These are phyloP conservation scores for Pharnaceum exiguum DNA, from an alignment of 148 eudicot species.

Conservation along the genomic window DNA sequence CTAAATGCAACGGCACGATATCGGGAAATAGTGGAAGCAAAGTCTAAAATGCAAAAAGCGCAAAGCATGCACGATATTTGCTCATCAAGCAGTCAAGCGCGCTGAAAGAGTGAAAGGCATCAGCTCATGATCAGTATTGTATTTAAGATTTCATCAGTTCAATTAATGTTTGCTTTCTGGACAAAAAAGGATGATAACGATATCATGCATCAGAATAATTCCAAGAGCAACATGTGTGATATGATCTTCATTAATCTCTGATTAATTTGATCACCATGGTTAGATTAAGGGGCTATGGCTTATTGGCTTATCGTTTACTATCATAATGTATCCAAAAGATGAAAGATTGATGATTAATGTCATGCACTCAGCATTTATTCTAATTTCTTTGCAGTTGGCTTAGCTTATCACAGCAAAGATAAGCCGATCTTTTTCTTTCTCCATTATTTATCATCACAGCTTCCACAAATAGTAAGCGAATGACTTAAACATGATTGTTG, in stretches of 20 bases:
- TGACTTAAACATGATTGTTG: background rate
- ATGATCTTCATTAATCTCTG: too few species aligned
- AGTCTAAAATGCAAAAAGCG: too few species aligned
- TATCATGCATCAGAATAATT: conserved; percentile 6
- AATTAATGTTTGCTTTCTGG: conserved; percentile 1
- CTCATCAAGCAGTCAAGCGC: too few species aligned
- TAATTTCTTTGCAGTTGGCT: background rate
- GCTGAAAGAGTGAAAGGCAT: too few species aligned
- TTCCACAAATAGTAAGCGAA: background rate
- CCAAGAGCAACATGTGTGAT: conserved; percentile 3
- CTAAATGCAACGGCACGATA: too few species aligned
- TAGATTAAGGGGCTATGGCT: background rate
- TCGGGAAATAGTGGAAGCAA: too few species aligned
- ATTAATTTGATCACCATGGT: background rate
- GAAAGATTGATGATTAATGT: background rate
- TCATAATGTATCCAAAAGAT: conserved; percentile 13
- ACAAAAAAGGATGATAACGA: conserved; percentile 17
- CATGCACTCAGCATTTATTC: too few species aligned
- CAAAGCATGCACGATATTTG: too few species aligned
- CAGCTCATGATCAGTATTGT: too few species aligned
- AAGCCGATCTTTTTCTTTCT: conserved; percentile 15
- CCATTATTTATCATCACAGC: conserved; percentile 1
- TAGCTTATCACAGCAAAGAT: too few species aligned
- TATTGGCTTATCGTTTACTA: background rate
- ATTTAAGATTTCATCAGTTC: background rate